Evolutionary conservation across 371 early-diverging fungal genomes (phyloP).

Genomic region (Mortierella sp.): DNA sequence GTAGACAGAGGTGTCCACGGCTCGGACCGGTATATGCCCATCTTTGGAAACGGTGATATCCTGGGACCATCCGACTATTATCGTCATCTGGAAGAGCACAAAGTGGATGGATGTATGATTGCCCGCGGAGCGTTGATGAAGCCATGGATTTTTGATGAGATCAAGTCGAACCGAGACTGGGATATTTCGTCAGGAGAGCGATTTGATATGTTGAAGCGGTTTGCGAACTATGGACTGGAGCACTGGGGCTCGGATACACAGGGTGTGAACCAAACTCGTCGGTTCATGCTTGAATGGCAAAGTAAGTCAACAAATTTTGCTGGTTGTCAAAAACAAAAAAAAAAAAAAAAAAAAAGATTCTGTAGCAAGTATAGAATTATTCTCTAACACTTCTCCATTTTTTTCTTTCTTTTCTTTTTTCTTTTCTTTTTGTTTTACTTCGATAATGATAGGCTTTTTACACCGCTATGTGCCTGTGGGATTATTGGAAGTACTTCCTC

Average conservation of each 20-base stretch:
- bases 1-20: constrained; percentile 62
- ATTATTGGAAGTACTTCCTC: constrained; percentile 90
- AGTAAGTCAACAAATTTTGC: constrained; percentile 51
- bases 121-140: constrained; percentile 83
- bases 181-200: constrained; percentile 94
- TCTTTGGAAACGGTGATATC: constrained; percentile 93
- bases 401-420: not conserved
- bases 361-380: not conserved
- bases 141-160: constrained; percentile 98
- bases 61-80: constrained; percentile 89
- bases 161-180: constrained; percentile 85
- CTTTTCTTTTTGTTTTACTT: not conserved
- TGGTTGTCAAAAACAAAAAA: too few species aligned
- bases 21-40: constrained; percentile 59
- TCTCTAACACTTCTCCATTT: not conserved
- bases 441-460: constrained; percentile 34
- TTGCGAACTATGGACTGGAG: constrained; percentile 88
- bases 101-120: constrained; percentile 92
- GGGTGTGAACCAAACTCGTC: constrained; percentile 87
- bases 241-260: constrained; percentile 95
- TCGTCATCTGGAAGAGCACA: constrained; percentile 63
- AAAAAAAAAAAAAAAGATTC: not conserved
- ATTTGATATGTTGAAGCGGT: constrained; percentile 88
- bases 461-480: constrained; percentile 89
- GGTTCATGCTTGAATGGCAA: constrained; percentile 95